Base-by-base conservation (phyloP, 805 yeast species). In the Candida palmyrensis region DNA sequence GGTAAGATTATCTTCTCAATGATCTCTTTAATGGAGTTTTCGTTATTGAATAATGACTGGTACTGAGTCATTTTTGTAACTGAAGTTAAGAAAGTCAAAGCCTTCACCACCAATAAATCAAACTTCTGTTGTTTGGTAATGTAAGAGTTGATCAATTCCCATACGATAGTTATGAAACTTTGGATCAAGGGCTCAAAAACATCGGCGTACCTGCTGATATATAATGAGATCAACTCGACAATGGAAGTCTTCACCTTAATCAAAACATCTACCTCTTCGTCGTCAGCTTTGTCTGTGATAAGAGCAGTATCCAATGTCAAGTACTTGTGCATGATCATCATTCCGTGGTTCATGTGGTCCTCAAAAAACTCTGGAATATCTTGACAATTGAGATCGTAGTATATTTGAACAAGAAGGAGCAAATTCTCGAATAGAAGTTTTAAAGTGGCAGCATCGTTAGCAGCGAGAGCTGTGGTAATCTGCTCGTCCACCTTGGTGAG, bases 291-390 rank as follows among this genome's bases (percentile, higher is more conserved):
- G 31, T 72, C 77, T 2, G 64, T 61, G 4, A 83, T 56, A 32
- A 78, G 42, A 0, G 72, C 63, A 37, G 79, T 78, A 11, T 65
- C 51, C 51, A 78, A 86, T 25, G 70, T 61, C 37, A 92, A 66
- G 54, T 89, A 90, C 58, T 83, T 84, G 54, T 87, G 94, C 45
- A 89, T 67, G 18, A 89, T 73, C 4, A 68, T 68, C 92, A 94
- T 85, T 34, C 94, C 88, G 12, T 61, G 64, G 25, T 70, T 63
- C 57, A 92, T 62, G 54, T 92, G 75, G 59, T 92, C 97, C 61
- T 94, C 99, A 54, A 92, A 92, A 53, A 90, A 92, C 59, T 89
- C 98, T 1, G 99, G 98, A 34, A 92, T 82, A 59, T 92, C 99
- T 62, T 94, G 98, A 59, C 97, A 90, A 57, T 92, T 92, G 49